Conservation (phyloP, 1,284 basidiomycete genomes). For the Melampsora americana region DNA sequence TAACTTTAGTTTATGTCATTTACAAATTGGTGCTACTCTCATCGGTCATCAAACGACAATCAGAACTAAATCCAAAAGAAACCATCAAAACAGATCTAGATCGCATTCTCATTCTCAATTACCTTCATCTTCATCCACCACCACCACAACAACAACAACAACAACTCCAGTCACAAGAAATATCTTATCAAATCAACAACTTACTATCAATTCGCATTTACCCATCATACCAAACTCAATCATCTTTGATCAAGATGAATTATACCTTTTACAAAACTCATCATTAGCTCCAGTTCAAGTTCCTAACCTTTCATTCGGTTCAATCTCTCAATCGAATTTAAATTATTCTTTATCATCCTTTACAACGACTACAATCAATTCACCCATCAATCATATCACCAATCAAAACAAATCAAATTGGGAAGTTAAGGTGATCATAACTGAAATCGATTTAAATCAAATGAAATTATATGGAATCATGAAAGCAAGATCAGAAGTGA, state of each 20-base stretch:
- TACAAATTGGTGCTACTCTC: no score
- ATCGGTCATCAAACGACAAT: no score
- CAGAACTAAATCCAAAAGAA: no score
- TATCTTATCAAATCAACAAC: background rate
- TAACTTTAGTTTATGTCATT: no score
- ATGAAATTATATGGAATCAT: slow-evolving; percentile 13
- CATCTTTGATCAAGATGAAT: background rate
- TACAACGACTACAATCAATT: no score
- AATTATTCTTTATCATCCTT: no score
- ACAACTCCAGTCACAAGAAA: background rate
- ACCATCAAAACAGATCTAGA: no score
- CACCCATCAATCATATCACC: background rate
- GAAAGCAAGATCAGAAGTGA: slow-evolving; percentile 5
- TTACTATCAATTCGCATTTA: background rate
- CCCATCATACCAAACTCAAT: background rate
- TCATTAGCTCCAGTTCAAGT: background rate
- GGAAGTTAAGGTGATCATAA: slow-evolving; percentile 26
- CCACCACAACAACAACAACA: background rate
- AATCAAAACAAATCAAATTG: slow-evolving; percentile 1
- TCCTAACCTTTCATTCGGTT: slow-evolving; percentile 4
- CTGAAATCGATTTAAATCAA: slow-evolving; percentile 1
- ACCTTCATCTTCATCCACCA: background rate
- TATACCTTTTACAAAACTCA: slow-evolving; percentile 2
- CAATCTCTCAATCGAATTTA: background rate
- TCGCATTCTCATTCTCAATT: no score